Base-by-base conservation (phyloP, 257 asterid genomes). In the Solanum phureja region DNA sequence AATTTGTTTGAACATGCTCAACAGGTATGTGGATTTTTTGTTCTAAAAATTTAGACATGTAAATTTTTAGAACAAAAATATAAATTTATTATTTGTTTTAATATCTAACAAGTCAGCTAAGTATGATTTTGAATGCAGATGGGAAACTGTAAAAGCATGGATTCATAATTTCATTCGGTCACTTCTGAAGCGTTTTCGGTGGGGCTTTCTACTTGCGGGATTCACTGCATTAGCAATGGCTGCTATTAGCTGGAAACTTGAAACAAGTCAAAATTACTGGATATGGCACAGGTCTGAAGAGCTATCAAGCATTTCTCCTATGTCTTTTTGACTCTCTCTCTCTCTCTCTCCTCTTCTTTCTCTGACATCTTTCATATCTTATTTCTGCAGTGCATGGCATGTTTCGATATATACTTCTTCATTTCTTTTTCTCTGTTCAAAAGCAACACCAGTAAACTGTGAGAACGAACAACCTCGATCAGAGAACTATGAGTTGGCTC, bases 361-460 rank as follows among this genome's bases (percentile, higher is more conserved):
- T 44, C 56, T 88, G 83, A 85, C 87, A 88, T 72, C 86, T 64
- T 90, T 89, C 90, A 69, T 86, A 58, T 68, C 87, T 92, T 75
- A 83, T 86, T 83, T 29, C 24, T 94, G 92, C 98, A 97, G 99
- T 88, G 62, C 94, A 88, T 97, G 99, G 99, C 99, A 97, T 88
- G 83, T 97, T 56, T 91, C 92, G 12, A 93, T 94, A 87, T 97
- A 97, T 88, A 94, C 96, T 5, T 93, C 98, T 5, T 96, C 99
- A 71, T 96, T 97, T 92, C 91, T 97, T 86, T 97, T 97, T 94
- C 98, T 97, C 85, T 95, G 98, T 87, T 96, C 98, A 71, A 97
- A 95, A 92, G 95, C 92, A 83, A 89, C 91, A 14, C 88, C 87
- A 10, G 90, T 66, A 7, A 91, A 83, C 77, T 91, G 91, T 66